Evolutionary conservation across 441 rosid genomes (phyloP), one percentile per base, ranked within the genome.

Genomic region (Macaranga tanarius): DNA sequence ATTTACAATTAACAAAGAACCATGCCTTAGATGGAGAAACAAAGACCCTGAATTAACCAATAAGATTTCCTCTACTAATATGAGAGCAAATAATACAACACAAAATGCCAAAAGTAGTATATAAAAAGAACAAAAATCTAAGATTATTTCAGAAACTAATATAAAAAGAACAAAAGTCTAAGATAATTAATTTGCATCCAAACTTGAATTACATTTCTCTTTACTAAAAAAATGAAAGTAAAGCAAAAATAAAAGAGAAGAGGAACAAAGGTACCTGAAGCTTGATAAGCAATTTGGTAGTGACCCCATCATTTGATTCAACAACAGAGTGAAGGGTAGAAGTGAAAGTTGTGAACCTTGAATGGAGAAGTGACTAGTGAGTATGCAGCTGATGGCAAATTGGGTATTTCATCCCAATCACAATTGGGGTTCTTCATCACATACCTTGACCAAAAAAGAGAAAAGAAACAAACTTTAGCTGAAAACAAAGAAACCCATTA

Each of bases 381-480:
- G 79, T 92, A 91, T 7, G 93, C 92, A 26, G 91, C 77, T 1
- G 95, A 72, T 6, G 97, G 97, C 80, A 94, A 64, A 67, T 83
- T 79, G 10, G 92, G 97, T 59, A 95, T 83, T 59, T 91, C 81
- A 2, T 80, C 85, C 89, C 95, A 89, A 51, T 85, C 89, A n/a
- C n/a, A n/a, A n/a, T n/a, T n/a, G n/a, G n/a, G n/a, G n/a, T n/a
- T n/a, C n/a, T n/a, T n/a, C n/a, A n/a, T n/a, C n/a, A 86, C 95
- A 65, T 79, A 76, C 82, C 92, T 89, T 76, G 0, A 34, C 38
- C 38, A 34, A 34, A 34, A 4, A n/a, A n/a, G n/a, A n/a, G n/a
- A 34, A 5, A 34, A 34, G 7, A 34, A 34, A 34, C 38, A 34
- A 34, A 34, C 38, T 34, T 5, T 34, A 34, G 38, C 0, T 34